Percentiles rank a stretch among this genome's conserved stretches.
Evolutionary conservation across 1,139 yeast species (phyloP).

Genomic region (Meyerozyma guilliermondii): DNA sequence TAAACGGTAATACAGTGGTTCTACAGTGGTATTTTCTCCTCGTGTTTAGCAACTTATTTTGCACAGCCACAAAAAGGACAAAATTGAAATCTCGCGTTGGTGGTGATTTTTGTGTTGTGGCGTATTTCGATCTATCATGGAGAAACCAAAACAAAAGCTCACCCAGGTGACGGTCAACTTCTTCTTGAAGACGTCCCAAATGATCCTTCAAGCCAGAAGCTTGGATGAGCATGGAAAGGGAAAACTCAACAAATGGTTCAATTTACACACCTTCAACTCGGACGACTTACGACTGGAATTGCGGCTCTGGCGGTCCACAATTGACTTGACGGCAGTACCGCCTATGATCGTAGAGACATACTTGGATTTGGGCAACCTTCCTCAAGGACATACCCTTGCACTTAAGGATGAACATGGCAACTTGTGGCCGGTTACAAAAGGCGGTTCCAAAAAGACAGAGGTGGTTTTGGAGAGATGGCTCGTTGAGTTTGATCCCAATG

Average conservation of each 20-base stretch:
- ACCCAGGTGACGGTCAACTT: conserved; percentile 57
- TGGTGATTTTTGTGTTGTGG: neutral
- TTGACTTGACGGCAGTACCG: conserved; percentile 45
- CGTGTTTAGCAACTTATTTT: too few species aligned
- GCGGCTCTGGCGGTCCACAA: conserved; percentile 49
- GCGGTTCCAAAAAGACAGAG: conserved; percentile 58
- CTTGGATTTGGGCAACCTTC: conserved; percentile 62
- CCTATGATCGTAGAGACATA: conserved; percentile 85
- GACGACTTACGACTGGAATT: conserved; percentile 51
- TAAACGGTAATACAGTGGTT: too few species aligned
- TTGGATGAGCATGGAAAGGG: conserved; percentile 7
- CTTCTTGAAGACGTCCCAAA: conserved; percentile 66
- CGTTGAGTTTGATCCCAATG: conserved; percentile 58
- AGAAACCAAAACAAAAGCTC: conserved; percentile 17
- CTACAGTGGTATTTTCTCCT: too few species aligned
- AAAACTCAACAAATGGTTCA: conserved; percentile 61
- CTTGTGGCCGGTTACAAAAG: conserved; percentile 48
- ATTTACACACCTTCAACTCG: conserved; percentile 48
- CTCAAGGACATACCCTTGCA: conserved; percentile 57
- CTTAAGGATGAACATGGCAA: conserved; percentile 49
- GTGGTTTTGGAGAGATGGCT: conserved; percentile 92
- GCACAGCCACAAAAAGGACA: neutral
- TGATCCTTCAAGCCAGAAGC: conserved; percentile 29
- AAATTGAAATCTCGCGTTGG: neutral
- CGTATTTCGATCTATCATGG: neutral